Evolutionary conservation across 495 filamentous ascomycete genomes (phyloP), one percentile per base, ranked within the genome.

Genomic region (Letharia columbiana): DNA sequence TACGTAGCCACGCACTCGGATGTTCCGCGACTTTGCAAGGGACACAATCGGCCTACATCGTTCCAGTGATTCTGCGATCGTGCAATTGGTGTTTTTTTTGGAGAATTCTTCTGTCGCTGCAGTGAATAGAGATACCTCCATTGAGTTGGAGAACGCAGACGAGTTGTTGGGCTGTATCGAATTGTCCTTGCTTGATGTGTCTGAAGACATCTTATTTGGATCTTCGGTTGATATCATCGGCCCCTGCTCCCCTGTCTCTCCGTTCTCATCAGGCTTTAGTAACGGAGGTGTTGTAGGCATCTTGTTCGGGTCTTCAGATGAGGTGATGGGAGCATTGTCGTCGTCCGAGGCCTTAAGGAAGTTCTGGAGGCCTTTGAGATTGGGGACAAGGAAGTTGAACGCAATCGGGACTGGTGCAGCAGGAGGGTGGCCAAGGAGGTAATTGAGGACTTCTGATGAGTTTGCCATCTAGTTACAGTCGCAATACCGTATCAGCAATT

Each of bases 341-440:
- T 37, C 37, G 28, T 66, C 50, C 23, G 47, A 17, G 13, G 63
- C 70, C 65, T 78, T 80, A 44, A 83, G 75, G 8, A 83, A 72
- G 45, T 73, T 77, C 68, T 88, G 83, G 1, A 98, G 78, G 40
- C 94, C 95, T 74, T 87, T 89, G 67, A 83, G 79, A 73, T 98
- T 98, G 2, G 94, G 94, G 0, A 92, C 88, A 23, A 98, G 89
- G 79, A 92, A 98, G 72, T 93, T 92, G 80, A 94, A 98, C 45
- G 88, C 88, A 60, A 96, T 86, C 4, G 88, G 84, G 58, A 79
- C 71, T 10, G 83, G 78, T 0, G 91, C 83, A 42, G 69, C 54
- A 7, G 87, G 87, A 15, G 85, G 82, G 4, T 76, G 74, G 65
- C 80, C 73, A 20, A 94, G 82, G 60, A 96, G 80, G 67, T 89